Base-by-base conservation (phyloP, 75 land plant species). In the Cunninghamia lanceolata region DNA sequence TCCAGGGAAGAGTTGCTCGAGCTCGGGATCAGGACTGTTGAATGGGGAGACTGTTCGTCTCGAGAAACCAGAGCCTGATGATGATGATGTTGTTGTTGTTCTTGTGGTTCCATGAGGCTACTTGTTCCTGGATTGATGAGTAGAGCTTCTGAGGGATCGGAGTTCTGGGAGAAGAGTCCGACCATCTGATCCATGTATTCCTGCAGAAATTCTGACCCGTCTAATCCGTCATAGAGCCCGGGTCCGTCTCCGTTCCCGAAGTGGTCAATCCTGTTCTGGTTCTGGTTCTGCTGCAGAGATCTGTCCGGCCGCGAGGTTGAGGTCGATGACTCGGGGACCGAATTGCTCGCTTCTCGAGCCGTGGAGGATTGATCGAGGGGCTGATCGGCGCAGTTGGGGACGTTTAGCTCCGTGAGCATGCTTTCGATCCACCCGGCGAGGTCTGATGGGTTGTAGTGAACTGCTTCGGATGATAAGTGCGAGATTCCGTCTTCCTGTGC, bases 401-500 rank as follows among this genome's bases (percentile, higher is more conserved):
- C 90, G 53, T 46, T 82, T 80, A 96, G 87, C 89, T 96, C 95
- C 53, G 89, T 90, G 74, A 96, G 87, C 90, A 96, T 90, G 89
- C 89, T 88, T 74, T 96, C 96, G 52, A 96, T 88, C 95, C 96
- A 96, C 40, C 92, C 88, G 54, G 91, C 89, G 75, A 96, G 52
- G 87, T 94, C 93, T 36, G 96, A 92, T 53, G 96, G 94, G 82
- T 93, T 92, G 89, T 91, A 90, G 83, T 89, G 94, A 13, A 92
- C 91, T 36, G 92, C 83, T 9, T 90, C 95, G 70, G 89, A 87
- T 11, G 93, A 83, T 70, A 90, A 88, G 84, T 88, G 92, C 3
- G 91, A 87, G 82, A 91, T 71, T 59, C 89, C 94, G 4, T 90
- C 88, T 9, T 87, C 90, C 17, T 86, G 87, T 35, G 85, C 84